Conservation (phyloP, 306 rosid genomes). For the Benincasa hispida region DNA sequence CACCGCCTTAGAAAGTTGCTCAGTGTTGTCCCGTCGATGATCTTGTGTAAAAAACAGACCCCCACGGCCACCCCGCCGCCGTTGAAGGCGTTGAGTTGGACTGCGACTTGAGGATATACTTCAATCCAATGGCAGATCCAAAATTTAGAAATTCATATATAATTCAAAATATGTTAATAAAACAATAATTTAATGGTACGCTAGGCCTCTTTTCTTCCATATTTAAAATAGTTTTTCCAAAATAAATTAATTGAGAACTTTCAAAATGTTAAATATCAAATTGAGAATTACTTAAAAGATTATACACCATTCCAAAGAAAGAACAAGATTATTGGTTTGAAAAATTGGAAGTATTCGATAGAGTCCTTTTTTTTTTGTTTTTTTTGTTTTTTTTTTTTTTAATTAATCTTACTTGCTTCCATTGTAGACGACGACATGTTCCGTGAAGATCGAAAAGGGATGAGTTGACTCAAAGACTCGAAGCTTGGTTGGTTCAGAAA, state of each 20-base stretch:
- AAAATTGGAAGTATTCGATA: not conserved
- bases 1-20: not conserved
- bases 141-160: not conserved
- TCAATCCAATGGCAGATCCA: not conserved
- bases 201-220: too few relatives aligned
- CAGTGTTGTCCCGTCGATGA: constrained; percentile 1
- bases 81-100: not conserved
- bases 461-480: not conserved
- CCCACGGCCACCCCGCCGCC: constrained; percentile 3
- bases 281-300: too few relatives aligned
- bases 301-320: too few relatives aligned
- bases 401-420: not conserved
- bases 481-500: not conserved
- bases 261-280: too few relatives aligned
- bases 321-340: not conserved
- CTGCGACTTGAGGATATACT: not conserved
- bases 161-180: too few relatives aligned
- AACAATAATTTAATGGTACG: too few relatives aligned
- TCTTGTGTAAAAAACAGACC: constrained; percentile 1
- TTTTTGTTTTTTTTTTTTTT: not conserved
- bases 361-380: not conserved
- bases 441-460: not conserved
- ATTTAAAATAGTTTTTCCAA: too few relatives aligned
- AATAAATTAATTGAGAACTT: too few relatives aligned
- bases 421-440: not conserved